phyloP scores from a whole-genome alignment of 768 basidiomycete genomes.

The Hypholoma fasciculare region DNA sequence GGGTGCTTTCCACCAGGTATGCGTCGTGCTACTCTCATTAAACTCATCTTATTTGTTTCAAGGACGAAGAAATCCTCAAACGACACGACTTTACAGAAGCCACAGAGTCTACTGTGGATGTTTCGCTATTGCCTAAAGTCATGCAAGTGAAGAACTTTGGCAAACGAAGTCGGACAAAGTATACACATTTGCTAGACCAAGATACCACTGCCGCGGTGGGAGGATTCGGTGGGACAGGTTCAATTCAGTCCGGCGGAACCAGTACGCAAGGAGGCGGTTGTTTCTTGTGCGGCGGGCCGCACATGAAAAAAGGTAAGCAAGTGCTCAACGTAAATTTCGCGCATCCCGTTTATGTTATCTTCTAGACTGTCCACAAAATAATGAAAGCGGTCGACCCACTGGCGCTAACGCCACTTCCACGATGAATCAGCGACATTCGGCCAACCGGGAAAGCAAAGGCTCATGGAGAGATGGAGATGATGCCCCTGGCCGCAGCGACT shows the following conservation, averaged over 20 bases:
- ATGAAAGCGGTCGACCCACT: slow-evolving; percentile 22
- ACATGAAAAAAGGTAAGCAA: slow-evolving; percentile 80
- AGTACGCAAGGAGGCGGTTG: slow-evolving; percentile 69
- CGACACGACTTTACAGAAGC: slow-evolving; percentile 87
- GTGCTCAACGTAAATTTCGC: not conserved
- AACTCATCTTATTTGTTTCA: slow-evolving; percentile 1
- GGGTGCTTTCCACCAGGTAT: slow-evolving; percentile 96
- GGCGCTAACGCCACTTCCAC: slow-evolving; percentile 23
- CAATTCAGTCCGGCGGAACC: slow-evolving; percentile 57
- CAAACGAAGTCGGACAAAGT: slow-evolving; percentile 90
- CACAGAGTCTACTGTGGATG: slow-evolving; percentile 85
- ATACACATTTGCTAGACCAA: slow-evolving; percentile 94
- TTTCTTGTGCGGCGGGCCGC: slow-evolving; percentile 92
- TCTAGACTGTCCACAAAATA: slow-evolving; percentile 31
- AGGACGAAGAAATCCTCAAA: slow-evolving; percentile 86
- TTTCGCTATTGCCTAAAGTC: slow-evolving; percentile 86
- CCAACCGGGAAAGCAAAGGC: slow-evolving; percentile 6
- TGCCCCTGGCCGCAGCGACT: slow-evolving; percentile 13
- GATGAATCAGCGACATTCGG: slow-evolving; percentile 15
- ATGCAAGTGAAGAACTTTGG: slow-evolving; percentile 98
- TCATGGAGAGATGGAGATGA: slow-evolving; percentile 19
- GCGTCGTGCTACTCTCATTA: slow-evolving; percentile 2
- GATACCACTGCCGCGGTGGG: slow-evolving; percentile 74
- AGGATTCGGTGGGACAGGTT: slow-evolving; percentile 63
- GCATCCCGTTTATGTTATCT: not conserved